Conservation (phyloP, 2,329 filamentous ascomycete genomes). For the Stylonectria norvegica region DNA sequence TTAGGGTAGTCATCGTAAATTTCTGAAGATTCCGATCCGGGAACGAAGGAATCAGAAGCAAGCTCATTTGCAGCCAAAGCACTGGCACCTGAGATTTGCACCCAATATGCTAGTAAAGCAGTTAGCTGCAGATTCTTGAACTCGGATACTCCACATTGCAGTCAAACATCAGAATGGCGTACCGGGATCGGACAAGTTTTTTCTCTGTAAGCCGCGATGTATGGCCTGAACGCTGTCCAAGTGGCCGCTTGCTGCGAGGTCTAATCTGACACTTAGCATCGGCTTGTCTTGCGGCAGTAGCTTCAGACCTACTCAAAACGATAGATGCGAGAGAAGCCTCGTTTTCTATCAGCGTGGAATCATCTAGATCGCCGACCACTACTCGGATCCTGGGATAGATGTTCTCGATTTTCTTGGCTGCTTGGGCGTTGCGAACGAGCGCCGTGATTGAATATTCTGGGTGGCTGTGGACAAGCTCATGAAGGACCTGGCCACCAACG, state of each 20-base stretch:
- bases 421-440: conserved; percentile 39
- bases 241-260: neutral
- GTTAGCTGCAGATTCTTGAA: neutral
- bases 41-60: conserved; percentile 21
- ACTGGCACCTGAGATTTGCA: conserved; percentile 38
- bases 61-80: conserved; percentile 32
- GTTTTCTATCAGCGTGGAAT: conserved; percentile 26
- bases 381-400: conserved; percentile 26
- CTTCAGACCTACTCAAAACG: conserved; percentile 33
- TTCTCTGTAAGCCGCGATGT: conserved; percentile 12
- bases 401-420: conserved; percentile 31
- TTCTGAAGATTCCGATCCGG: conserved; percentile 24
- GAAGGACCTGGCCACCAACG: conserved; percentile 47
- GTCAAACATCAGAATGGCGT: neutral
- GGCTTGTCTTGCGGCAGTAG: neutral
- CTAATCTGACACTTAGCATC: neutral
- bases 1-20: conserved; percentile 35
- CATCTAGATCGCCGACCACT: conserved; percentile 33
- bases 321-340: conserved; percentile 34
- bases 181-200: conserved; percentile 1
- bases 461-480: conserved; percentile 35
- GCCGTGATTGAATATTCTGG: conserved; percentile 40
- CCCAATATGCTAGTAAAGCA: conserved; percentile 12
- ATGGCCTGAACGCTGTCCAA: conserved; percentile 18
- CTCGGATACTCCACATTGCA: neutral